Percentiles rank a stretch among this genome's conserved stretches.
phyloP scores from a whole-genome alignment of 192 early-diverging fungal species.

The Podila epicladia region DNA sequence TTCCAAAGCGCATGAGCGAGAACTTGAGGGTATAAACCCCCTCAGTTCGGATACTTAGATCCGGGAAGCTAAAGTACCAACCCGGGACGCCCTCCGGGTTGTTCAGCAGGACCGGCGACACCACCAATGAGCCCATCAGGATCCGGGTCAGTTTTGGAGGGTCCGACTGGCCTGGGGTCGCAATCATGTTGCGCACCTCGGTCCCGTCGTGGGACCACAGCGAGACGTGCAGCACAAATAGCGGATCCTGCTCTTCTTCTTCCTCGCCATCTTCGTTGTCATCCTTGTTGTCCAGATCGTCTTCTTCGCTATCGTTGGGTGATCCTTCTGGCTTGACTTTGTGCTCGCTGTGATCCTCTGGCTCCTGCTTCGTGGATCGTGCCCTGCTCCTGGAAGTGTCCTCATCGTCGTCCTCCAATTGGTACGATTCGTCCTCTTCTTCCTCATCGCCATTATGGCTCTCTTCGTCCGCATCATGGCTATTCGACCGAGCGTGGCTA shows the following conservation, averaged over 20 bases:
- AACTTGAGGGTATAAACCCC: constrained; percentile 78
- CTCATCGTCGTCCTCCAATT: not conserved
- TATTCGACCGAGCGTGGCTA: no score
- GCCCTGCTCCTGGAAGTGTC: not conserved
- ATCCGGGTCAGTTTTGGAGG: constrained; percentile 69
- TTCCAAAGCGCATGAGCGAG: constrained; percentile 74
- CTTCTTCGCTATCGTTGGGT: not conserved
- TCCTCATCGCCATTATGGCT: constrained; percentile 3
- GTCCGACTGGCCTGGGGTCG: constrained; percentile 44
- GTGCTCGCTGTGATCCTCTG: not conserved
- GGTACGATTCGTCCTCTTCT: not conserved
- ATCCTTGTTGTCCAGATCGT: no score
- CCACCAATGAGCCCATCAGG: constrained; percentile 70
- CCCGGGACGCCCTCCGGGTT: constrained; percentile 67
- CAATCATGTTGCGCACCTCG: constrained; percentile 69
- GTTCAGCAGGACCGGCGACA: constrained; percentile 64
- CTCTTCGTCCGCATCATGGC: not conserved
- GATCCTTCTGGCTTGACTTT: not conserved
- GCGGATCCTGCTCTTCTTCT: constrained; percentile 57
- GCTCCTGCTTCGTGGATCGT: not conserved
- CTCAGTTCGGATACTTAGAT: constrained; percentile 78
- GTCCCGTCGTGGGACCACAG: constrained; percentile 67
- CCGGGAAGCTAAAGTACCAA: constrained; percentile 83
- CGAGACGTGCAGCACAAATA: constrained; percentile 70
- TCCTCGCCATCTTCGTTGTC: not conserved